Base-by-base conservation (phyloP, 2,329 filamentous ascomycete genomes). In the Xylaria sp. region DNA sequence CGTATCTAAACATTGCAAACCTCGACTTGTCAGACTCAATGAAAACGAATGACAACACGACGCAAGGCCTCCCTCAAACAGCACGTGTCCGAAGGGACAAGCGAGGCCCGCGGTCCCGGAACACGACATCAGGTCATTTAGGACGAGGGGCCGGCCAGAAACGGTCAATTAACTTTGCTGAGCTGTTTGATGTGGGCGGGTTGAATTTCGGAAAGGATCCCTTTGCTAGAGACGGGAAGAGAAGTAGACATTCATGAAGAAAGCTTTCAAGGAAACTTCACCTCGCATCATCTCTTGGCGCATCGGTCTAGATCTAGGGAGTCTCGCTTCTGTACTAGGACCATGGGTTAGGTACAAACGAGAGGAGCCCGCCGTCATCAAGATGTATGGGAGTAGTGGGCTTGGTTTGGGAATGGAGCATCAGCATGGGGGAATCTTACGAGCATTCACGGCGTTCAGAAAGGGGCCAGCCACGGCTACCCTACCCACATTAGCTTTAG, bases 141-240 rank as follows among this genome's bases (percentile, higher is more conserved):
- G 87, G 87, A 4, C 83, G 83, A 60, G 87, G 86, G 6, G 85
- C 89, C 8, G 90, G 90, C 1, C 83, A 87, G 68, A 94, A 94
- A 75, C 84, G 90, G 41, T 85, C 90, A 69, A 83, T 91, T 68
- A 89, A 90, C 68, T 84, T 91, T 70, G 85, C 87, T 23, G 90
- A 93, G 70, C 87, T 92, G 55, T 93, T 93, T 72, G 90, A 92
- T 70, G 79, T 90, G 7, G 85, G 86, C 54, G 87, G 85, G 65
- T 74, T 90, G 52, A 83, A 83, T 31, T 81, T 84, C 61, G 85
- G 85, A 43, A 89, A 89, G 71, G 89, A 91, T 63, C 73, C 80
- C 33, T 83, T 83, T 65, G 79, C 81, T 13, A 77, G 76, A 19
- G 73, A 74, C 41, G 74, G 74, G 13, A 87, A 87, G 72, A 77